phyloP scores from a whole-genome alignment of 768 basidiomycete species.

The Leccinellum luteum region DNA sequence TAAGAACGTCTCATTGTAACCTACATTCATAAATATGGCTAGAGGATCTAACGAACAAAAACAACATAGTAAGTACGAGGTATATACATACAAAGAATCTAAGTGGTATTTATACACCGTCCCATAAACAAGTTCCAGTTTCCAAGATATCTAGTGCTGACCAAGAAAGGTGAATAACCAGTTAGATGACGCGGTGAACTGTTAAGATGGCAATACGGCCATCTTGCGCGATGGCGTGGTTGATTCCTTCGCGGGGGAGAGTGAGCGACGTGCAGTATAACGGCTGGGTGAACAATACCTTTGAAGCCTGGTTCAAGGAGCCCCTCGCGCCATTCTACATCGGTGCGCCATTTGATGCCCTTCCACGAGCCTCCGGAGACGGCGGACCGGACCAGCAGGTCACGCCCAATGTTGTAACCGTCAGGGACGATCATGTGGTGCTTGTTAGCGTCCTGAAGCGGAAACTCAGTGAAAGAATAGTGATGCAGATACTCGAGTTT shows the following conservation, averaged over 20 bases:
- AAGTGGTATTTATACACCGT: slow-evolving; percentile 14
- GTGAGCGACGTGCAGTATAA: background rate
- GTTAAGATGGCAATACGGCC: slow-evolving; percentile 79
- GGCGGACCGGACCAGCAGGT: slow-evolving; percentile 72
- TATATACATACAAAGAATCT: slow-evolving; percentile 9
- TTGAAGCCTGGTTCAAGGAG: slow-evolving; percentile 65
- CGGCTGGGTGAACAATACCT: slow-evolving; percentile 41
- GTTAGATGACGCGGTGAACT: slow-evolving; percentile 45
- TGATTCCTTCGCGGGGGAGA: slow-evolving; percentile 51
- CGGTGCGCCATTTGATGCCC: slow-evolving; percentile 70
- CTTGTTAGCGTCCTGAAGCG: slow-evolving; percentile 48
- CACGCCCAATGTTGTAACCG: slow-evolving; percentile 81
- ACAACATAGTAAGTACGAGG: slow-evolving; percentile 6
- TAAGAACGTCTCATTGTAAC: background rate
- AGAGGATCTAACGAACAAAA: background rate
- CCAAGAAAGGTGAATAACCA: background rate
- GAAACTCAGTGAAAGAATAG: slow-evolving; percentile 1
- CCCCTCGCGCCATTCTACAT: slow-evolving; percentile 72
- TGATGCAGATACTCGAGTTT: background rate
- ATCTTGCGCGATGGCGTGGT: slow-evolving; percentile 80
- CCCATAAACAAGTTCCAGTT: background rate
- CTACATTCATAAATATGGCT: slow-evolving; percentile 4
- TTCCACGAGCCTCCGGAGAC: slow-evolving; percentile 58
- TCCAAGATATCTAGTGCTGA: background rate
- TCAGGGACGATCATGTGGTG: slow-evolving; percentile 73